Conservation (phyloP, 805 yeast species). For the Saccharomycopsis sp. region DNA sequence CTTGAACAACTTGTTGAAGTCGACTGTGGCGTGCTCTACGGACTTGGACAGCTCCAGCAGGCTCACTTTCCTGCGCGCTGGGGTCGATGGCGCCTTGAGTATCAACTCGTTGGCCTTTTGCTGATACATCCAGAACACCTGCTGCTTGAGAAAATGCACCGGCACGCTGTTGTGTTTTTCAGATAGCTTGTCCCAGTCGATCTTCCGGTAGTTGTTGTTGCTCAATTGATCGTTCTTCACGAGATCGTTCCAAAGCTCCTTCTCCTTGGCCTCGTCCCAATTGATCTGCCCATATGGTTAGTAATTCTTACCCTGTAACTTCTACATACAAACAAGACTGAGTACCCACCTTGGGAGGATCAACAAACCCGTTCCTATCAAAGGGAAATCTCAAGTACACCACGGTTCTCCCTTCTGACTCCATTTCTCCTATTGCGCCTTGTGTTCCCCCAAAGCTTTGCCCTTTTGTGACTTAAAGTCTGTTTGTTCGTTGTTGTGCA, state of each 20-base stretch:
- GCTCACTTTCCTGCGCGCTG: too few relatives aligned
- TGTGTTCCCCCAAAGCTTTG: too few relatives aligned
- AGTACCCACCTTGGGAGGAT: conserved; percentile 32
- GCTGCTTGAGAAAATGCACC: conserved; percentile 27
- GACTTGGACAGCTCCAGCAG: too few relatives aligned
- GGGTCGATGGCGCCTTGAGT: too few relatives aligned
- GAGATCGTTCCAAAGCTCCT: conserved; percentile 26
- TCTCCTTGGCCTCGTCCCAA: conserved; percentile 29
- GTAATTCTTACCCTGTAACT: too few relatives aligned
- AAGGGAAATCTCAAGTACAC: conserved; percentile 39
- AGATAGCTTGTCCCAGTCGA: conserved; percentile 29
- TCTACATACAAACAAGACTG: conserved; percentile 11
- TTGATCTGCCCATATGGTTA: conserved; percentile 7
- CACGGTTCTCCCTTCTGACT: conserved; percentile 23
- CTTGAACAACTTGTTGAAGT: conserved; percentile 12
- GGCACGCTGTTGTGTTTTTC: conserved; percentile 27
- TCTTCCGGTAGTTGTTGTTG: conserved; percentile 22
- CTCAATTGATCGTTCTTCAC: conserved; percentile 21
- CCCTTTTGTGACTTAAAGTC: too few relatives aligned
- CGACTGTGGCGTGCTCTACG: conserved; percentile 3
- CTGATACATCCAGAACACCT: conserved; percentile 35
- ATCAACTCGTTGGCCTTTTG: conserved; percentile 29
- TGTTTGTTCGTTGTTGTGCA: too few relatives aligned
- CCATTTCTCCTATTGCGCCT: too few relatives aligned
- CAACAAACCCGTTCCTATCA: conserved; percentile 32